phyloP scores from a whole-genome alignment of 2,329 filamentous ascomycete genomes.

The Aspergillus tamarii region DNA sequence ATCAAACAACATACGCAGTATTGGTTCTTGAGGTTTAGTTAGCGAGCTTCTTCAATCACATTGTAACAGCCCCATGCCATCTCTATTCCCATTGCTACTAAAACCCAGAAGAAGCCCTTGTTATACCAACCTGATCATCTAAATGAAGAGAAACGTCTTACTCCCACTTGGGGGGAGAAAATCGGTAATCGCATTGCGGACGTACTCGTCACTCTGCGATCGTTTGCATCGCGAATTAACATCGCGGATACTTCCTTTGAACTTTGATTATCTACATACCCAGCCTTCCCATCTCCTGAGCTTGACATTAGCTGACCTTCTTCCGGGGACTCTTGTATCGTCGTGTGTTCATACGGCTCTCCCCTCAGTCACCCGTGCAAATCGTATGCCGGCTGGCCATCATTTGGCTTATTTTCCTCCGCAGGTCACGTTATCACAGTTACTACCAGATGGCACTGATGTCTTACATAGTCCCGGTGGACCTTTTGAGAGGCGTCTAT shows the following conservation, averaged over 20 bases:
- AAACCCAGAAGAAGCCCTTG: not conserved
- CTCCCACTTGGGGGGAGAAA: constrained; percentile 9
- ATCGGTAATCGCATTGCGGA: constrained; percentile 14
- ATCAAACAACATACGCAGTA: constrained; percentile 19
- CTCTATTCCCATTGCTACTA: not conserved
- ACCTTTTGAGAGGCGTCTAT: constrained; percentile 77
- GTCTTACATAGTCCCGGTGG: constrained; percentile 72
- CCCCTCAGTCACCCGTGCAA: constrained; percentile 36
- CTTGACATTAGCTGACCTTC: constrained; percentile 61
- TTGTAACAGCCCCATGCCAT: not conserved
- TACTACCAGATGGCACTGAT: constrained; percentile 86
- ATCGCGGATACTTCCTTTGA: constrained; percentile 51
- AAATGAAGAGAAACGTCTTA: not conserved
- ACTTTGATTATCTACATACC: constrained; percentile 62
- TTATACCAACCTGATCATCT: too few species aligned
- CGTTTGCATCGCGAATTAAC: constrained; percentile 50
- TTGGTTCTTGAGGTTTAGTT: too few species aligned
- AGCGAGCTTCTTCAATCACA: too few species aligned
- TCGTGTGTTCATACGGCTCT: constrained; percentile 35
- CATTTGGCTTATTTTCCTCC: constrained; percentile 89
- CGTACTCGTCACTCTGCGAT: constrained; percentile 40
- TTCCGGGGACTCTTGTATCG: constrained; percentile 41
- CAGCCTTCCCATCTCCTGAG: constrained; percentile 68
- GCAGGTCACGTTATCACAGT: constrained; percentile 60
- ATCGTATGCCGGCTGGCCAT: constrained; percentile 58